Base-by-base conservation (phyloP, 176 grass and related monocot genomes). In the Themeda triandra region DNA sequence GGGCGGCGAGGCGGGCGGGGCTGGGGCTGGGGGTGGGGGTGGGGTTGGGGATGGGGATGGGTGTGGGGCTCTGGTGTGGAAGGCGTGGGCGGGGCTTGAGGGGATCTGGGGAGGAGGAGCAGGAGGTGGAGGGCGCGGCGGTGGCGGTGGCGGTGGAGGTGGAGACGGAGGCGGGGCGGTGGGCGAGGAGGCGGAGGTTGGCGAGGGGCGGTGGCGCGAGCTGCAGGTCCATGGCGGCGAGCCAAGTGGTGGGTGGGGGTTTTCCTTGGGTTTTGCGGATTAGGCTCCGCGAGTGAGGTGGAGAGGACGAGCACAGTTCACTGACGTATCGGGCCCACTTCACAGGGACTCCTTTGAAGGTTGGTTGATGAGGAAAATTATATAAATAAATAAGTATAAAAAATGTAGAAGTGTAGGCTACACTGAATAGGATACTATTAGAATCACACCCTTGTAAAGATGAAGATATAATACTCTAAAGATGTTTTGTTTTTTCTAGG, bases 31-130 rank as follows among this genome's bases (percentile, higher is more conserved):
- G 41, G 2, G n/a, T 28, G 23, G 23, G 14, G 23, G 15, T n/a
- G 28, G 14, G 87, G 35, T 1, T 41, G 39, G 39, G 39, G 9
- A 1, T 2, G 9, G 39, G 39, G 9, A 60, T 21, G 44, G n/a
- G n/a, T n/a, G n/a, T n/a, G n/a, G 78, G 41, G 28, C 42, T 48
- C 29, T 15, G 75, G 70, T 13, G 60, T 12, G 76, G 87, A 63
- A 81, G 41, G 31, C 73, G 78, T 53, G 88, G 88, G 6, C 88
- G 83, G 10, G 88, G 88, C 73, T 90, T 90, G 65, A 90, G 88
- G 41, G 73, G 2, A 10, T 67, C 42, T 0, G 83, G 1, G 15
- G 63, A 58, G 12, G 32, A 18, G 11, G 63, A 44, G 31, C 49
- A 32, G 9, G 77, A 27, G 60, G 63, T 17, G 69, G 78, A 32